A percentile compares a stretch with the other conserved stretches of the same genome.
Conservation (phyloP, 306 rosid species). For the Fragaria vesca region DNA sequence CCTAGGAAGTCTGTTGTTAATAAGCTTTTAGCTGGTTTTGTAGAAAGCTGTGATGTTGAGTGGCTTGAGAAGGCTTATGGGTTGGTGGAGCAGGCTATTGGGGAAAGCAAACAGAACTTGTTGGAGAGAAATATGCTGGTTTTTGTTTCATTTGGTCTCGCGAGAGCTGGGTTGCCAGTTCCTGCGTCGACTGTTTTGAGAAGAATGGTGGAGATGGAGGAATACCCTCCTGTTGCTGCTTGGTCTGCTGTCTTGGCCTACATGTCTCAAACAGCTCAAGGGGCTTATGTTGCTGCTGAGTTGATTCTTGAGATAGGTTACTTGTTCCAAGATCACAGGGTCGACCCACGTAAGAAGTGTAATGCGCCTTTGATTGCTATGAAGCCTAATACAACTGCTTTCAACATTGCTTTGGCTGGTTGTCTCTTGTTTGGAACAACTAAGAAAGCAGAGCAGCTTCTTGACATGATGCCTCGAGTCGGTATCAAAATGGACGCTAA, state of each 20-base stretch:
- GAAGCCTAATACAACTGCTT: conserved; percentile 13
- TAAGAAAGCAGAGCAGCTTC: conserved; percentile 1
- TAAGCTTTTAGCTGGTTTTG: background rate
- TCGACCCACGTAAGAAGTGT: conserved; percentile 2
- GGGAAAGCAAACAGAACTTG: background rate
- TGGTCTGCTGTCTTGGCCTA: background rate
- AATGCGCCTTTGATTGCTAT: background rate
- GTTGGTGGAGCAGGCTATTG: background rate
- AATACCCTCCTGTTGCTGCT: conserved; percentile 5
- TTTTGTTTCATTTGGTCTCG: background rate
- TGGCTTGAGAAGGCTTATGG: conserved; percentile 1
- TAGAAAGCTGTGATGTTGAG: background rate
- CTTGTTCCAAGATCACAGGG: conserved; percentile 1
- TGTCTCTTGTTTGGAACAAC: conserved; percentile 1
- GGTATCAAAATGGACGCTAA: background rate
- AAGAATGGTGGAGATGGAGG: background rate
- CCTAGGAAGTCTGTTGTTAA: conserved; percentile 3
- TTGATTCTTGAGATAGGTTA: conserved; percentile 5
- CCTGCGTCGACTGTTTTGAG: background rate
- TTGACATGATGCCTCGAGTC: conserved; percentile 10
- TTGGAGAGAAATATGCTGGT: conserved; percentile 2
- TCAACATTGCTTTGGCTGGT: conserved; percentile 8
- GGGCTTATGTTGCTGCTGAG: conserved; percentile 4
- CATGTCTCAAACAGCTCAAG: background rate
- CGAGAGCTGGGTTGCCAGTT: background rate